These are phyloP conservation scores for Prunus mira DNA, from an alignment of 306 rosid genomes.

Conservation along the genomic window DNA sequence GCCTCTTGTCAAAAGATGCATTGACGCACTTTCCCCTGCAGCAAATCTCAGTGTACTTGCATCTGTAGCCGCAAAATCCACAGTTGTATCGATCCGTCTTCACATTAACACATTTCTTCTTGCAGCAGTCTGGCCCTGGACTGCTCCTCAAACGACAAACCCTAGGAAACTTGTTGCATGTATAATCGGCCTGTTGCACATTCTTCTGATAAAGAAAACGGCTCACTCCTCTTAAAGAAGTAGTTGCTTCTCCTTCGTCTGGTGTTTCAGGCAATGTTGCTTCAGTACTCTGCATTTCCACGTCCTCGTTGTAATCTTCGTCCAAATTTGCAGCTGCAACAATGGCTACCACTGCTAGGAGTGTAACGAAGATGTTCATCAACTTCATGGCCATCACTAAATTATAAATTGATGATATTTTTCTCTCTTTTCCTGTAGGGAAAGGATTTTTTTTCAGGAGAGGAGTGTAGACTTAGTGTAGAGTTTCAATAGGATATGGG, in stretches of 20 bases:
- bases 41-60: conserved; percentile 38
- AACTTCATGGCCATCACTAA: conserved; percentile 17
- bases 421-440: not conserved
- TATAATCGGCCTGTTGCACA: not conserved
- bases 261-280: not conserved
- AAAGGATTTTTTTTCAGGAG: not conserved
- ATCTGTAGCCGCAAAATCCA: conserved; percentile 40
- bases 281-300: not conserved
- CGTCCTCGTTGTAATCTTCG: not conserved
- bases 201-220: conserved; percentile 16
- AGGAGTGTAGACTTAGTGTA: not conserved
- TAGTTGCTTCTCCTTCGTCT: not conserved
- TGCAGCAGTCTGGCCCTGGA: conserved; percentile 38
- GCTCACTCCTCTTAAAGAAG: conserved; percentile 13
- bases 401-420: not conserved
- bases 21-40: conserved; percentile 50
- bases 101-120: conserved; percentile 40
- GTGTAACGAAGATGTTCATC: not conserved
- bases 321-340: conserved; percentile 9
- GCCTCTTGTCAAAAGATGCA: conserved; percentile 29
- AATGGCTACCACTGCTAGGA: conserved; percentile 1
- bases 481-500: not conserved
- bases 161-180: conserved; percentile 34
- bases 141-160: conserved; percentile 39
- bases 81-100: conserved; percentile 36